These are phyloP conservation scores for Pluteus cervinus DNA, from an alignment of 768 basidiomycete genomes.

Conservation along the genomic window DNA sequence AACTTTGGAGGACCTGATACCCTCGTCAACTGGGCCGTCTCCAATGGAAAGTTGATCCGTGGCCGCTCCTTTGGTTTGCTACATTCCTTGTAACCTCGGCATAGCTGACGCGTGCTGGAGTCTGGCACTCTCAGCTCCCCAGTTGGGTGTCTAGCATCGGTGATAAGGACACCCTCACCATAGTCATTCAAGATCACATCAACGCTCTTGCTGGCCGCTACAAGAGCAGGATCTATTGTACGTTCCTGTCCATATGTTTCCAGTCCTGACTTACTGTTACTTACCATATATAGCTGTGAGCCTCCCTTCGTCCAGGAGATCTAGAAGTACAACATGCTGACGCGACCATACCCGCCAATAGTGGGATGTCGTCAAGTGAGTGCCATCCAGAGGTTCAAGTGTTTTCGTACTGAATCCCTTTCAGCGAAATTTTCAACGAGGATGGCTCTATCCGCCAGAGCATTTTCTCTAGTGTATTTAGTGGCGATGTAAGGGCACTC, in stretches of 20 bases:
- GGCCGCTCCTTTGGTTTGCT: slow-evolving; percentile 31
- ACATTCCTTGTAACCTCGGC: background rate
- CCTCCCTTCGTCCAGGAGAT: no score
- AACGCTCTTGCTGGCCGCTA: slow-evolving; percentile 37
- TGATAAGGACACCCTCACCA: slow-evolving; percentile 31
- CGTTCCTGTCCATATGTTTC: slow-evolving; percentile 2
- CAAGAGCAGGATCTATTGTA: slow-evolving; percentile 38
- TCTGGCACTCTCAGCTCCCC: slow-evolving; percentile 35
- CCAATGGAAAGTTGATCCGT: slow-evolving; percentile 34
- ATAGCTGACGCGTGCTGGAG: slow-evolving; percentile 5
- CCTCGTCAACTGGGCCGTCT: slow-evolving; percentile 35
- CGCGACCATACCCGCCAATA: slow-evolving; percentile 6
- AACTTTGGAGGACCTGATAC: slow-evolving; percentile 25
- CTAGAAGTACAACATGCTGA: no score
- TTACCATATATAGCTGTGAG: slow-evolving; percentile 7
- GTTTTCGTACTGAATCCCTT: background rate
- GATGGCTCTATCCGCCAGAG: slow-evolving; percentile 39
- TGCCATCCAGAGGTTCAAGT: background rate
- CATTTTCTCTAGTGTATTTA: slow-evolving; percentile 42
- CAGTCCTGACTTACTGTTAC: background rate
- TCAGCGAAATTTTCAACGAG: slow-evolving; percentile 48
- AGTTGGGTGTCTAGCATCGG: slow-evolving; percentile 32
- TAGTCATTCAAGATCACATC: slow-evolving; percentile 42
- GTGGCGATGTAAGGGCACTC: no score
- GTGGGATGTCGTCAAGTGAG: slow-evolving; percentile 41